Evolutionary conservation across 306 rosid genomes (phyloP).

Genomic region (Begonia masoniana): DNA sequence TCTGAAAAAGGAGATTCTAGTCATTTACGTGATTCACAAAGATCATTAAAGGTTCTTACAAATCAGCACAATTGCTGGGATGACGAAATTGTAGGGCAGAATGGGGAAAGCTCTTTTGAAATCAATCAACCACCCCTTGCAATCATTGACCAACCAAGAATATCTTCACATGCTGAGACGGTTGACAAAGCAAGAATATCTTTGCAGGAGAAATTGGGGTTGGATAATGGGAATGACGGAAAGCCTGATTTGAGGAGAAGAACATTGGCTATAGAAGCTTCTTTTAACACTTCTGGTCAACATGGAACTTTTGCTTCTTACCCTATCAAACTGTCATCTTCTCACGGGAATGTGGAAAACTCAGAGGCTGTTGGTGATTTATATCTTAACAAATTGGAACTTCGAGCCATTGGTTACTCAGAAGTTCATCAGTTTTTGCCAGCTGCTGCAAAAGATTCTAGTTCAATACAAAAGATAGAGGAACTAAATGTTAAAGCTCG

Average conservation of each 20-base stretch:
- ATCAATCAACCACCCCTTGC: background rate
- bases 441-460: conserved; percentile 53
- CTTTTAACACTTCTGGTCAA: conserved; percentile 28
- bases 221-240: conserved; percentile 30
- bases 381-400: conserved; percentile 31
- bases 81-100: conserved; percentile 43
- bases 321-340: conserved; percentile 20
- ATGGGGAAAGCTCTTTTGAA: conserved; percentile 28
- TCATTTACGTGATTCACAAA: conserved; percentile 44
- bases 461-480: conserved; percentile 69
- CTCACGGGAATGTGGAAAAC: conserved; percentile 26
- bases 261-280: conserved; percentile 26
- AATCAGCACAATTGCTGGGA: conserved; percentile 59
- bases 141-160: conserved; percentile 31
- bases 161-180: conserved; percentile 5
- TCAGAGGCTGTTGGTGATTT: conserved; percentile 25
- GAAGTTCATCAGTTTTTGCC: conserved; percentile 23
- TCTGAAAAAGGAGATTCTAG: conserved; percentile 48
- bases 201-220: conserved; percentile 46
- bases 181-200: no score
- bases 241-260: conserved; percentile 33
- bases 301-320: conserved; percentile 28
- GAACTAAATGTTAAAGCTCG: conserved; percentile 90
- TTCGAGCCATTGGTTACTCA: conserved; percentile 24
- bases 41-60: conserved; percentile 79